Base-by-base conservation (phyloP, 2,329 filamentous ascomycete genomes). In the Plectosphaerella plurivora region DNA sequence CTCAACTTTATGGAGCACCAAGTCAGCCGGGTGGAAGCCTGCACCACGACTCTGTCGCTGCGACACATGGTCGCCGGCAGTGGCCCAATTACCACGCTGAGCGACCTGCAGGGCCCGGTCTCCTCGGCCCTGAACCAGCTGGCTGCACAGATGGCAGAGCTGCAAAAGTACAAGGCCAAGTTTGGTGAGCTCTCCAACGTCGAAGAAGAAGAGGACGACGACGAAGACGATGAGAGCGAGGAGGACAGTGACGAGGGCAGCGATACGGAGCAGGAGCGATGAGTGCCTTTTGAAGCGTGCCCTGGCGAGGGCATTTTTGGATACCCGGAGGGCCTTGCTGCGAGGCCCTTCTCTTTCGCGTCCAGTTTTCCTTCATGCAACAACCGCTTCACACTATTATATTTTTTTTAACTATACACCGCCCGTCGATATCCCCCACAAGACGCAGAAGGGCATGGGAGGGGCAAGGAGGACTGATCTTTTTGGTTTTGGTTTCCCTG, bases 11-110 rank as follows among this genome's bases (percentile, higher is more conserved):
- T 97, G 68, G 92, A 96, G 67, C 92, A 97, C 66, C 91, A 97
- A 78, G 88, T 99, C 60, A 92, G 89, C 67, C 84, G 94, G 63
- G 95, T 99, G 67, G 94, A 99, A 84, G 91, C 89, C 49, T 94
- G 89, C 65, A 81, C 92, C 60, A 88, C 87, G 33, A 91, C 89
- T 1, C 79, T 97, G 49, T 76, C 84, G 12, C 76, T 96, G 61
- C 87, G 93, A 47, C 87, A 96, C 68, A 81, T 95, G 68, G 82
- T 90, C 59, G 79, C 81, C 35, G 90, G 91, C 12, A 82, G 87
- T 61, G 81, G 76, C 41, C 68, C 69, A 2, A 78, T 89, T 47
- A 72, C 77, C 45, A 75, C 79, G 57, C 79, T 96, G 24, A 79
- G 88, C 50, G 82, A 90, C 58, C 81, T 96, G 55, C 84, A 89